Base-by-base conservation (phyloP, 2,329 filamentous ascomycete species). In the Colletotrichum spaethianum region DNA sequence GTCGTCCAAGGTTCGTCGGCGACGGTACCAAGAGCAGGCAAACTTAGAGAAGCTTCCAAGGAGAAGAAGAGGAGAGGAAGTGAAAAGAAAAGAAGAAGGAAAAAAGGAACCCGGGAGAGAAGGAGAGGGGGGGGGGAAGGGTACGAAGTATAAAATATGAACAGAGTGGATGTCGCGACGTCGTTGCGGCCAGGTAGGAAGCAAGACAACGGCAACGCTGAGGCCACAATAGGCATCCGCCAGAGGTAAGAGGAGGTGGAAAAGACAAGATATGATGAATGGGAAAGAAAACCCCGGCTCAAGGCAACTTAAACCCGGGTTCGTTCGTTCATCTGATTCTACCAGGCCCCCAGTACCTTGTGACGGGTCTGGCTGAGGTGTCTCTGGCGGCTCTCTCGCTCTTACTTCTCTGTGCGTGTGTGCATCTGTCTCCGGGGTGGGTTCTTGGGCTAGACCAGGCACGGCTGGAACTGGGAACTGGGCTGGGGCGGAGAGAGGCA, bases 311-410 rank as follows among this genome's bases (percentile, higher is more conserved):
- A 55, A 53, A 48, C 44, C 52, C 62, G 56, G 70, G 46, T 40
- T 64, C 38, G 60, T 40, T 55, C 46, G 60, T 63, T 70, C 44
- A 52, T 56, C 53, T 42, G 70, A 63, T 46, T 72, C 42, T 72
- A n/a, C 53, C 60, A 60, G 69, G 69, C 52, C 57, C 67, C 69
- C 59, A 38, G 69, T 59, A 48, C 44, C 48, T 55, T 67, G 63
- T 55, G 65, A 72, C 70, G 59, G 66, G 59, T 69, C 31, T 36
- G 63, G 31, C 18, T 40, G 20, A 46, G 66, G 63, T 23, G 31
- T 42, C 33, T 64, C 50, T 57, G 50, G 46, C 42, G 42, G 20
- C 33, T 23, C n/a, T 56, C 31, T 64, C n/a, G 38, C 53, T 60
- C 33, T 64, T 57, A 53, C 65, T 33, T 38, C 36, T 50, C 26